Base-by-base conservation (phyloP, 129 eudicot genomes). In the Mikania micrantha region DNA sequence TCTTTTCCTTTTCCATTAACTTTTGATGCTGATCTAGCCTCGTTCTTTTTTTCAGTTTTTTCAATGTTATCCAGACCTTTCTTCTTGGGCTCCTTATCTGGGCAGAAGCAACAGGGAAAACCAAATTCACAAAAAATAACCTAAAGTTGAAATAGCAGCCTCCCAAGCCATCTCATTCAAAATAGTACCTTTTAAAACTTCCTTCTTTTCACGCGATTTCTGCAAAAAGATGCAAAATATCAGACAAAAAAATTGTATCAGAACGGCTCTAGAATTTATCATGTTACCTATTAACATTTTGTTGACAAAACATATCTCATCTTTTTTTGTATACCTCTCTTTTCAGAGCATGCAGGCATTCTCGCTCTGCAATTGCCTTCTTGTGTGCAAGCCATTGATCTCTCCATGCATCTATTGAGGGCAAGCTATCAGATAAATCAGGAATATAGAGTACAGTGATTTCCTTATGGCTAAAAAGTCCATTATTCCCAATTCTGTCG, bases 381-480 rank as follows among this genome's bases (percentile, higher is more conserved):
- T 82, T 93, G 78, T 89, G 84, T 54, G 88, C 68, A 62, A 86
- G 65, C 99, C 99, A 89, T 47, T 86, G 96, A 9, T 86, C 92
- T 78, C 84, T 71, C 99, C 99, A 93, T 25, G 74, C 79, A 64
- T 89, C 84, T 45, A 93, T 41, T 47, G 95, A 86, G 63, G 99
- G 96, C 48, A 93, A 89, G 63, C 99, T 89, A 8, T 84, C 87
- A 0, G 96, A 84, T 40, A 93, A 81, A 79, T 93, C 99, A 7
- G 99, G 99, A 66, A 93, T 80, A 78, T 78, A 93, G 35, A 86
- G 79, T 19, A 93, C 95, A 61, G 96, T 84, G 56, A 93, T 85
- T 82, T 93, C 99, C 68, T 84, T 89, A 77, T 93, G 96, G 63
- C 95, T 93, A 79, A 89, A 89, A 17, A 81, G 81, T 50, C 99